Percentiles rank a stretch among this genome's conserved stretches.
Evolutionary conservation across 768 basidiomycete genomes (phyloP).

Genomic region (Psilocybe subaeruginosa): DNA sequence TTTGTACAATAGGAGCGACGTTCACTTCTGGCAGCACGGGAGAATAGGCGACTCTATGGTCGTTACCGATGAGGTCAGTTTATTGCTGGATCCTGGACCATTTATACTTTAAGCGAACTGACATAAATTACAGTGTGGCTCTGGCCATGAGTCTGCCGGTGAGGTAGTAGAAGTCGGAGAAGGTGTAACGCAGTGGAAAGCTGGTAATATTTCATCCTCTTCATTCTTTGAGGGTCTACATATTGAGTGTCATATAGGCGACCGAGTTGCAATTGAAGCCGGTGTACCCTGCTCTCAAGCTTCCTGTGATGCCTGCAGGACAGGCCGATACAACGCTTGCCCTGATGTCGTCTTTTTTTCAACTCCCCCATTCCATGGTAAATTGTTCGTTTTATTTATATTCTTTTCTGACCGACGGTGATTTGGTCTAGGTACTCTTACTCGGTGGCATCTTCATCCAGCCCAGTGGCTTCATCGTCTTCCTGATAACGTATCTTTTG

Average conservation of each 20-base stretch:
- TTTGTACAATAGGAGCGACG: conserved; percentile 53
- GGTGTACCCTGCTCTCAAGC: conserved; percentile 70
- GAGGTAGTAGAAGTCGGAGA: conserved; percentile 67
- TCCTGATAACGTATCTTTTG: conserved; percentile 62
- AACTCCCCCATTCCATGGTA: conserved; percentile 70
- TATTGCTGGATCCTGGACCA: neutral
- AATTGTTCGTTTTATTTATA: conserved; percentile 1
- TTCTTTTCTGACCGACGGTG: neutral
- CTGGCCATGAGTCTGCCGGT: conserved; percentile 73
- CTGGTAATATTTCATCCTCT: conserved; percentile 35
- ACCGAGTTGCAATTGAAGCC: conserved; percentile 71
- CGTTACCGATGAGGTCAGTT: conserved; percentile 62
- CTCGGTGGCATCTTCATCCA: conserved; percentile 68
- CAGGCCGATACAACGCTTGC: conserved; percentile 69
- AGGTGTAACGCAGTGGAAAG: conserved; percentile 69
- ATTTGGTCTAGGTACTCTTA: conserved; percentile 51
- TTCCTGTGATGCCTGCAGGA: conserved; percentile 61
- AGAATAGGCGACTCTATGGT: conserved; percentile 72
- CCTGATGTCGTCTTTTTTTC: conserved; percentile 67
- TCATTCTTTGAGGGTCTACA: neutral
- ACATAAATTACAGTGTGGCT: conserved; percentile 50
- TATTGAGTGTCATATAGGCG: conserved; percentile 40
- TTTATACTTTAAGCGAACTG: neutral
- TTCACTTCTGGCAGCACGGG: conserved; percentile 77
- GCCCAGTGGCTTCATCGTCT: conserved; percentile 71